A percentile compares a stretch with the other conserved stretches of the same genome.
Evolutionary conservation across 2,329 filamentous ascomycete genomes (phyloP).

Genomic region (Pseudocercospora vitis): DNA sequence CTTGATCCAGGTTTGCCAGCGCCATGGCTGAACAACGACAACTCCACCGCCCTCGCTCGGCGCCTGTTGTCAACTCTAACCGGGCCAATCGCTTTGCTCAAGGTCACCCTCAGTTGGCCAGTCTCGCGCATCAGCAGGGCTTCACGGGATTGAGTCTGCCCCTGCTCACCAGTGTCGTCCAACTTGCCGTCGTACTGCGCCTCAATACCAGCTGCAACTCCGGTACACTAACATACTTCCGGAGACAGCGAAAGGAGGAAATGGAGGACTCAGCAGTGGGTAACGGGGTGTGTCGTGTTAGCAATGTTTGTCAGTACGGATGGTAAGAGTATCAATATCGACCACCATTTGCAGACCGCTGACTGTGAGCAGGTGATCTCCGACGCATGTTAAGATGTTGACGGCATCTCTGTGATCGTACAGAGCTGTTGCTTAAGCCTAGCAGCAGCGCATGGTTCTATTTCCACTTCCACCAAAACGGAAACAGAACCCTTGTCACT

Average conservation of each 20-base stretch:
- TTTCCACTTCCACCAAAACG: too few relatives aligned
- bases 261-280: neutral
- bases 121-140: too few relatives aligned
- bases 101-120: too few relatives aligned
- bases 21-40: too few relatives aligned
- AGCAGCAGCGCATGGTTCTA: neutral
- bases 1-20: too few relatives aligned
- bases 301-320: neutral
- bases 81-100: too few relatives aligned
- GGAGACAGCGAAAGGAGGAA: too few relatives aligned
- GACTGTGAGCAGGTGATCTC: neutral
- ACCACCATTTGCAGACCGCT: too few relatives aligned
- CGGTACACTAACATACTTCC: neutral
- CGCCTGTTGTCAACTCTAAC: too few relatives aligned
- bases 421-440: neutral
- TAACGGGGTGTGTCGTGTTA: neutral
- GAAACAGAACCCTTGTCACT: too few relatives aligned
- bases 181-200: neutral
- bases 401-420: neutral
- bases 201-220: neutral
- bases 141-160: neutral
- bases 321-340: too few relatives aligned
- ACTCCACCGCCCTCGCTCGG: too few relatives aligned
- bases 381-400: neutral
- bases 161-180: neutral